Conservation (phyloP, 2,329 filamentous ascomycete genomes). For the Diaporthe aspalathi region DNA sequence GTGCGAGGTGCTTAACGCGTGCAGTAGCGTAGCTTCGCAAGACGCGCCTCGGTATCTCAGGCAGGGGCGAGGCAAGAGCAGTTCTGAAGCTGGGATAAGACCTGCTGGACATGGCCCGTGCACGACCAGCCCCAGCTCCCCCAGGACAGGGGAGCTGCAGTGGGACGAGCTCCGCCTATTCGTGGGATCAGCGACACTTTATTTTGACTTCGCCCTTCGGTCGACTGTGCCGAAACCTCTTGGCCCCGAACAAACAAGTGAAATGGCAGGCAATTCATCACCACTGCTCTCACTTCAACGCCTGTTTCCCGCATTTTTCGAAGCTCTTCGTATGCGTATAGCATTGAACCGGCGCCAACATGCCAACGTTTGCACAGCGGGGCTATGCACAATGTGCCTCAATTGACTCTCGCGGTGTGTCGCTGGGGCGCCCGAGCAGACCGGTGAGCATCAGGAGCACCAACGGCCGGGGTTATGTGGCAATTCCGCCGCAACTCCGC, state of each 20-base stretch:
- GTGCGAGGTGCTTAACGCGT: slow-evolving; percentile 24
- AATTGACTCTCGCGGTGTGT: neutral
- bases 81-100: slow-evolving; percentile 9
- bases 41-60: slow-evolving; percentile 23
- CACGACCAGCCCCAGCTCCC: neutral
- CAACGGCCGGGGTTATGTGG: neutral
- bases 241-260: neutral
- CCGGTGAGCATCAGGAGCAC: neutral
- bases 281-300: neutral
- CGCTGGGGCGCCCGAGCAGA: neutral
- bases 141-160: slow-evolving; percentile 10
- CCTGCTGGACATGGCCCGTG: neutral
- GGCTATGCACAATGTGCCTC: no score
- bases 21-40: slow-evolving; percentile 26
- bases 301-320: neutral
- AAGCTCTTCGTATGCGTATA: no score
- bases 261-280: neutral
- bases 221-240: neutral
- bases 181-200: slow-evolving; percentile 28
- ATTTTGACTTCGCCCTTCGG: slow-evolving; percentile 23
- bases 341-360: neutral
- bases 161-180: slow-evolving; percentile 15
- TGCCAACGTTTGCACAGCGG: neutral
- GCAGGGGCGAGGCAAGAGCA: no score
- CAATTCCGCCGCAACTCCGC: neutral